phyloP scores from a whole-genome alignment of 2,329 filamentous ascomycete species.

The Ophiostoma montium region DNA sequence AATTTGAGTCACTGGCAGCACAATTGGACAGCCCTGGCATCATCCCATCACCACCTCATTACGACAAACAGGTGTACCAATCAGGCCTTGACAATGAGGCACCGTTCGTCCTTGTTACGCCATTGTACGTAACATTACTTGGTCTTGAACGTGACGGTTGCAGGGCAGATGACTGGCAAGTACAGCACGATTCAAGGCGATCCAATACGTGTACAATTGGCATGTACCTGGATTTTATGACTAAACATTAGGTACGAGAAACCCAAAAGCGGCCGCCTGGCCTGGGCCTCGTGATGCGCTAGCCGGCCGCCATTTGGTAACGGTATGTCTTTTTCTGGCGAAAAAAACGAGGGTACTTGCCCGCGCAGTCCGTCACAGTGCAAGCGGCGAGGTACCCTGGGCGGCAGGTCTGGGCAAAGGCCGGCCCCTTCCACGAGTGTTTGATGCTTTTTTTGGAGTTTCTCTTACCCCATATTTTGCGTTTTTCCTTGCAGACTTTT shows the following conservation, averaged over 20 bases:
- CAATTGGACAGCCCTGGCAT: no score
- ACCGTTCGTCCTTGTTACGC: no score
- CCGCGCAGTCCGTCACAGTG: neutral
- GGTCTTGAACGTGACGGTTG: no score
- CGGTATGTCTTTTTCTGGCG: conserved; percentile 12
- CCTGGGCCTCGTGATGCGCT: conserved; percentile 9
- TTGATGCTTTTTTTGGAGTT: neutral
- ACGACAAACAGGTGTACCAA: no score
- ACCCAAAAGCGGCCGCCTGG: conserved; percentile 4
- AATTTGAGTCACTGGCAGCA: neutral
- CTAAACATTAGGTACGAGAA: conserved; percentile 20
- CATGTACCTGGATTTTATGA: conserved; percentile 15
- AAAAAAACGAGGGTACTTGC: neutral
- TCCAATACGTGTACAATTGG: no score
- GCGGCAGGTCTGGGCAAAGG: no score
- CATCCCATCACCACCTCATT: no score
- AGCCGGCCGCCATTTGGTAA: conserved; percentile 16
- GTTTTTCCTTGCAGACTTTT: neutral
- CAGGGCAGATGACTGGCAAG: no score
- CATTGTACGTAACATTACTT: no score
- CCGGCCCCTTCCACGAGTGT: neutral
- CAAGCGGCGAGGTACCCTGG: no score
- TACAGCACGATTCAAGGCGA: no score
- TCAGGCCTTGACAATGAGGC: no score
- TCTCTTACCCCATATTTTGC: conserved; percentile 6